Evolutionary conservation across 108 stramenopile genomes (phyloP), one percentile per base, ranked within the genome.

Genomic region (Skeletonema tropicum): DNA sequence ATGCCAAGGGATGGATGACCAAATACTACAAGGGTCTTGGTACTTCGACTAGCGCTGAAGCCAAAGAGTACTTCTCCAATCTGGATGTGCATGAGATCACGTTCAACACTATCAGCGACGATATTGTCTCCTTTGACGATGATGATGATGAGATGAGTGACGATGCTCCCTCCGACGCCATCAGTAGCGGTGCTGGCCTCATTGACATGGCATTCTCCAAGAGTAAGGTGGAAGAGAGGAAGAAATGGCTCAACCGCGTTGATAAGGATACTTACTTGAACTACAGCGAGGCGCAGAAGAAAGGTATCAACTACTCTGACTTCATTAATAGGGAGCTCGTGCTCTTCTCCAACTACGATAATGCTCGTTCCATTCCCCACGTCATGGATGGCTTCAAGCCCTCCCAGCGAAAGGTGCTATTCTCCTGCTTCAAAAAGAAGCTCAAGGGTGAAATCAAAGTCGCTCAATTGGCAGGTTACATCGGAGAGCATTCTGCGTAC

Each of bases 11-110:
- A 23, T 98, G 90, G 92, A 92, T 61, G 26, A 92, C 89, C 81
- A 90, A 90, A 87, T 98, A 98, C 88, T 98, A 98, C 85, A 98
- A 98, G 89, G 97, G 97, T 83, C 86, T 98, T 55, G 97, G 98
- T 73, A 98, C 98, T 15, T 96, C 94, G 13, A 97, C 96, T 23
- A 77, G 91, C 3, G 80, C 88, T 23, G 98, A 98, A 72, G 98
- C 98, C 25, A 89, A 88, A 57, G 91, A 88, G 61, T 92, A 89
- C 60, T 90, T 88, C 60, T 75, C 85, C 9, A 83, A 89, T 19
- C 59, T 89, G 23, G 81, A 83, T 38, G 42, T 66, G 17, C 90
- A 92, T 60, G 88, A 89, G 46, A 66, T 89, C 59, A 41, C 55
- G 21, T 92, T 89, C 55, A 70, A 49, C 17, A 61, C 57, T n/a